These are phyloP conservation scores for Plasmodium billcollinsi DNA, from an alignment of 169 alveolate species.

Conservation along the genomic window DNA sequence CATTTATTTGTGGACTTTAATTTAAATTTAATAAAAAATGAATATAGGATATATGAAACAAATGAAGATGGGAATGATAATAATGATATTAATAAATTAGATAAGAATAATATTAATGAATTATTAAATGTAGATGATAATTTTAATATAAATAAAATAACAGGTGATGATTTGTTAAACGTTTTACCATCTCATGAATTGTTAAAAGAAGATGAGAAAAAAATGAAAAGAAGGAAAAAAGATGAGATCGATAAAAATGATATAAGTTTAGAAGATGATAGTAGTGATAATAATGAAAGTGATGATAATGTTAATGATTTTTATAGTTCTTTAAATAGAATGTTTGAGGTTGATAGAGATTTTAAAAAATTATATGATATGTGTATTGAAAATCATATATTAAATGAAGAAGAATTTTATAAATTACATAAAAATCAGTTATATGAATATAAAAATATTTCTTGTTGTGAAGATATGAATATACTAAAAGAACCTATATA, in stretches of 20 bases:
- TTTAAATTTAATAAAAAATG: conserved; percentile 32
- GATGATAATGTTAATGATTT: conserved; percentile 15
- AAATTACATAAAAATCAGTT: conserved; percentile 46
- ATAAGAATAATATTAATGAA: not conserved
- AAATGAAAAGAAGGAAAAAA: not conserved
- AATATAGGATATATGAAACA: conserved; percentile 34
- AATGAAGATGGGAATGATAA: not conserved
- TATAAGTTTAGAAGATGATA: not conserved
- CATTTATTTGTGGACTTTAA: conserved; percentile 59
- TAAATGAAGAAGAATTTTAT: conserved; percentile 53
- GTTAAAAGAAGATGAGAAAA: not conserved
- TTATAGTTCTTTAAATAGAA: conserved; percentile 4
- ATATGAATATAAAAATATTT: conserved; percentile 32
- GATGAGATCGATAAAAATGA: not conserved
- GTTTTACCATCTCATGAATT: too few relatives aligned
- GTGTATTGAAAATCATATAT: conserved; percentile 62
- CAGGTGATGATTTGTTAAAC: too few relatives aligned
- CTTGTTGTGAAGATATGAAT: conserved; percentile 6
- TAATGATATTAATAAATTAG: not conserved
- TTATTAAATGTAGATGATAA: not conserved
- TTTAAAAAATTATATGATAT: conserved; percentile 38
- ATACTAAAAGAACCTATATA: conserved; percentile 57
- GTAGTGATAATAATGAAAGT: not conserved
- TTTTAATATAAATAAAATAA: too few relatives aligned
- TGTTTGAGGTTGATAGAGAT: conserved; percentile 23